Evolutionary conservation across 1,284 basidiomycete genomes (phyloP).

Genomic region (Austroboletus rostrupii): DNA sequence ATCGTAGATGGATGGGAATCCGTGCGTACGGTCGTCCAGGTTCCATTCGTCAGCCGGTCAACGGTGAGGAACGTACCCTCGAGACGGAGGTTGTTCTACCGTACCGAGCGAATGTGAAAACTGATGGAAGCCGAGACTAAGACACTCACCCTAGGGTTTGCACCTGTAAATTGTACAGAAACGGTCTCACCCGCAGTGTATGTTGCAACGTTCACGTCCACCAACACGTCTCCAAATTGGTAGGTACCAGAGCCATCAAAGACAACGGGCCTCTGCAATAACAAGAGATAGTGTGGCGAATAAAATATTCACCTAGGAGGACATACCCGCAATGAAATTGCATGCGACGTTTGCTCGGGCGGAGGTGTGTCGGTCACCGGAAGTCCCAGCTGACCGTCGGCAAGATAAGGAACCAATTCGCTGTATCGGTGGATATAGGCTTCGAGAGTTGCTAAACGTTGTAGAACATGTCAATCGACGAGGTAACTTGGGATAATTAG

Average conservation of each 20-base stretch:
- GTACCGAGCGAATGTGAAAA: neutral
- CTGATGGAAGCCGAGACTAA: neutral
- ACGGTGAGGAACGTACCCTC: conserved; percentile 73
- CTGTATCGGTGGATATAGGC: conserved; percentile 78
- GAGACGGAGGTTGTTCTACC: conserved; percentile 72
- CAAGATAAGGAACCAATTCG: conserved; percentile 60
- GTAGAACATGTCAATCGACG: neutral
- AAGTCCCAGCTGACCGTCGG: conserved; percentile 32
- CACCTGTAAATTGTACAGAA: conserved; percentile 65
- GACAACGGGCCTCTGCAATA: conserved; percentile 53
- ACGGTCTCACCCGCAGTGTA: conserved; percentile 62
- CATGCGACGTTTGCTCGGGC: conserved; percentile 59
- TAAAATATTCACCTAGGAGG: neutral
- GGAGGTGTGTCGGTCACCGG: conserved; percentile 56
- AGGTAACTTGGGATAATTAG: neutral
- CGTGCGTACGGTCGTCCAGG: conserved; percentile 60
- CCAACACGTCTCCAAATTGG: conserved; percentile 62
- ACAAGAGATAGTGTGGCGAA: neutral
- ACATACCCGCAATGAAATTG: conserved; percentile 63
- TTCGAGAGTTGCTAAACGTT: conserved; percentile 58
- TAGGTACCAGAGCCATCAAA: conserved; percentile 57
- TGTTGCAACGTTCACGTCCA: conserved; percentile 50
- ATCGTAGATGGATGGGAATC: conserved; percentile 81
- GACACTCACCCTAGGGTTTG: conserved; percentile 66
- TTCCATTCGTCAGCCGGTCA: conserved; percentile 47